Evolutionary conservation across 768 basidiomycete species (phyloP).

Genomic region (Leccinum aurantiacum): DNA sequence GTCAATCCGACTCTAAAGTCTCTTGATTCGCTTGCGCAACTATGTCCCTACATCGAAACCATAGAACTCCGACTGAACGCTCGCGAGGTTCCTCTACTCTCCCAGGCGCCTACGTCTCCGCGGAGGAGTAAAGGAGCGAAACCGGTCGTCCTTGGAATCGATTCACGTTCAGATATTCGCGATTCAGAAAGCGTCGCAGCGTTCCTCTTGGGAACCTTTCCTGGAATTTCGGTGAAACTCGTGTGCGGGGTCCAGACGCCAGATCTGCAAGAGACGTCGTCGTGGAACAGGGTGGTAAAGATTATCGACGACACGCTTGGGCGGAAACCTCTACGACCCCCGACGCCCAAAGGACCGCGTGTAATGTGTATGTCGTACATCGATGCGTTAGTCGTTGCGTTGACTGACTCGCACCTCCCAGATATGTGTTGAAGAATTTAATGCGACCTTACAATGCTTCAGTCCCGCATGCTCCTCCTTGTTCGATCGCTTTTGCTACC

Average conservation of each 20-base stretch:
- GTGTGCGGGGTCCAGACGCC: constrained; percentile 1
- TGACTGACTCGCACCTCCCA: neutral
- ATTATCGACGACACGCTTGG: constrained; percentile 17
- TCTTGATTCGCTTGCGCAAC: constrained; percentile 8
- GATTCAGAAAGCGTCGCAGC: constrained; percentile 17
- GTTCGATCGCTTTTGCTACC: neutral
- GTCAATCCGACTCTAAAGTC: constrained; percentile 13
- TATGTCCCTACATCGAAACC: constrained; percentile 19
- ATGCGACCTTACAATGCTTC: neutral
- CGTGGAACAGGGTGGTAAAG: constrained; percentile 24
- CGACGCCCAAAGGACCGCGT: constrained; percentile 5
- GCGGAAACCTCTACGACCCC: constrained; percentile 10
- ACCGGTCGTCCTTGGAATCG: constrained; percentile 8
- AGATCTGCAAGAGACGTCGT: constrained; percentile 17
- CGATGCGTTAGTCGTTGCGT: neutral
- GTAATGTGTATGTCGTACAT: constrained; percentile 19
- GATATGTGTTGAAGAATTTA: constrained; percentile 10
- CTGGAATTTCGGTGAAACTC: constrained; percentile 10
- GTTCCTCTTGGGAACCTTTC: constrained; percentile 17
- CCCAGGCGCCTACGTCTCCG: neutral
- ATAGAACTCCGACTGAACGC: constrained; percentile 22
- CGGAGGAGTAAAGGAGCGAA: constrained; percentile 10
- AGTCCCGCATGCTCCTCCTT: neutral
- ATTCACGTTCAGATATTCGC: constrained; percentile 20
- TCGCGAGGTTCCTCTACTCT: constrained; percentile 13